Conservation (phyloP, 179 eudicot genomes). For the Silene noctiflora region DNA sequence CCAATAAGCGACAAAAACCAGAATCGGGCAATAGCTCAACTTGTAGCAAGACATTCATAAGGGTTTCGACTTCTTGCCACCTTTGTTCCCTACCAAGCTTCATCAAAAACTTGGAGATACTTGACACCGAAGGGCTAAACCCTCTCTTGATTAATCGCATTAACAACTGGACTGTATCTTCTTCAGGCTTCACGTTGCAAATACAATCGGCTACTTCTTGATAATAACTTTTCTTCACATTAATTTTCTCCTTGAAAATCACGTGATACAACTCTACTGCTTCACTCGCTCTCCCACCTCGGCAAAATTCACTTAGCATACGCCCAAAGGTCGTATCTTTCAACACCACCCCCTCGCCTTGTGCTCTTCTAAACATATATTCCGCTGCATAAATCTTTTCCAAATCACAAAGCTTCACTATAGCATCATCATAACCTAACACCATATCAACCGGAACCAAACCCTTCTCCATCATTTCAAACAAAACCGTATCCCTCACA, state of each 20-base stretch:
- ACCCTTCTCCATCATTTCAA: conserved; percentile 45
- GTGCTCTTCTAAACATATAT: conserved; percentile 47
- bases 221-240: conserved; percentile 36
- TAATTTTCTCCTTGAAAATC: conserved; percentile 32
- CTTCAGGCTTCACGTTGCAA: conserved; percentile 50
- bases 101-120: conserved; percentile 40
- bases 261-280: conserved; percentile 46
- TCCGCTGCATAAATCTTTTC: conserved; percentile 61
- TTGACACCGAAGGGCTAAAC: conserved; percentile 34
- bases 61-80: conserved; percentile 61
- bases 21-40: conserved; percentile 47
- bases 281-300: conserved; percentile 44
- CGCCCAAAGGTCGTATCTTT: conserved; percentile 43
- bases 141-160: conserved; percentile 51
- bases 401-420: conserved; percentile 58
- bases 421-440: conserved; percentile 43
- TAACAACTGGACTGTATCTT: conserved; percentile 36
- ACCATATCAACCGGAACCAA: conserved; percentile 31
- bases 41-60: conserved; percentile 41
- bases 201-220: conserved; percentile 43
- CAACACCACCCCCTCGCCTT: conserved; percentile 36
- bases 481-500: conserved; percentile 39
- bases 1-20: conserved; percentile 49
- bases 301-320: conserved; percentile 54
- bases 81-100: conserved; percentile 41